Percentiles rank a stretch among this genome's conserved stretches.
Evolutionary conservation across 2,329 filamentous ascomycete species (phyloP).

Genomic region (Hypoxylon sp.): DNA sequence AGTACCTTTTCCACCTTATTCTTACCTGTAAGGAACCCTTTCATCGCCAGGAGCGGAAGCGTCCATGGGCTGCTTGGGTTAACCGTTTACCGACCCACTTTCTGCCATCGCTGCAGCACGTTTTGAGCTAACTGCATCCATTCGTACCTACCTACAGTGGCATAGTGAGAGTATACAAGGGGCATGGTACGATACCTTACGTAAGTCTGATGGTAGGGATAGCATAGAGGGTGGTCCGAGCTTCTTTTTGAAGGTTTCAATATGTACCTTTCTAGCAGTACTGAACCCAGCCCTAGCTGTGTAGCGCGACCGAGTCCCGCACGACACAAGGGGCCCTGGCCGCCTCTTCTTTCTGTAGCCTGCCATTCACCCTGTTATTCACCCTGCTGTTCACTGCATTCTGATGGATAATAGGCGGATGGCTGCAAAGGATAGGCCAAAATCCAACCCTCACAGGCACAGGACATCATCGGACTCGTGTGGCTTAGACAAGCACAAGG

Average conservation of each 20-base stretch:
- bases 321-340: slow-evolving; percentile 9
- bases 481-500: slow-evolving; percentile 39
- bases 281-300: slow-evolving; percentile 31
- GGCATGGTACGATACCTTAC: slow-evolving; percentile 19
- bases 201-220: slow-evolving; percentile 31
- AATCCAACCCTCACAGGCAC: slow-evolving; percentile 10
- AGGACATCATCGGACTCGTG: slow-evolving; percentile 27
- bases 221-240: slow-evolving; percentile 12
- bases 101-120: slow-evolving; percentile 5
- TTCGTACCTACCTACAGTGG: background rate
- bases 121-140: slow-evolving; percentile 9
- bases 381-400: background rate
- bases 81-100: slow-evolving; percentile 30
- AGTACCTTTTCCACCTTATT: slow-evolving; percentile 1
- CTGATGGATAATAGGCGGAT: slow-evolving; percentile 35
- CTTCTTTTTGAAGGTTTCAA: slow-evolving; percentile 14
- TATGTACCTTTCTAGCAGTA: slow-evolving; percentile 18
- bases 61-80: slow-evolving; percentile 18
- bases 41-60: slow-evolving; percentile 32
- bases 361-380: slow-evolving; percentile 6
- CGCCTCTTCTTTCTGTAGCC: slow-evolving; percentile 29
- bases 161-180: background rate
- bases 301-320: slow-evolving; percentile 32
- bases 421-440: slow-evolving; percentile 33
- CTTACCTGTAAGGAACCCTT: slow-evolving; percentile 3